Conservation (phyloP, 768 basidiomycete genomes). For the Boletus subcaerulescens region DNA sequence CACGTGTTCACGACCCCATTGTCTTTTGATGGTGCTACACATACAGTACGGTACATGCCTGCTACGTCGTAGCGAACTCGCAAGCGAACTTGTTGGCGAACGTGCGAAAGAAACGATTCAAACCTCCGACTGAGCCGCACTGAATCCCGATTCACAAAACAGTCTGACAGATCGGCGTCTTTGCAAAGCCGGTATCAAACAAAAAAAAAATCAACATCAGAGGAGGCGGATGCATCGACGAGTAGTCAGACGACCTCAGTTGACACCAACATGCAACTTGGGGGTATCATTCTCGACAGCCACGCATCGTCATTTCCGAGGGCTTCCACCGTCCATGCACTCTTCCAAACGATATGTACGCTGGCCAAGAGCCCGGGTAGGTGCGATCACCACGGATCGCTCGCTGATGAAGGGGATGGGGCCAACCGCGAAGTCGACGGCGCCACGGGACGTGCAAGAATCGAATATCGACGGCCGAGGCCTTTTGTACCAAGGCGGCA, state of each 20-base stretch:
- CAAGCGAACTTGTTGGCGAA: too few relatives aligned
- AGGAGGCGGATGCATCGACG: neutral
- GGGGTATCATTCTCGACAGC: too few relatives aligned
- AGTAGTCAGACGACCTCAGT: neutral
- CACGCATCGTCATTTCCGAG: slow-evolving; percentile 12
- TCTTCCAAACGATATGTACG: neutral
- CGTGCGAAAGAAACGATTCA: too few relatives aligned
- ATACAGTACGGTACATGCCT: too few relatives aligned
- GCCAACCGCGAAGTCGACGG: slow-evolving; percentile 16
- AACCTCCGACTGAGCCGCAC: too few relatives aligned
- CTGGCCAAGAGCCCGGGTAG: neutral
- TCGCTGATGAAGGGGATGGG: neutral
- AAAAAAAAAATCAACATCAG: too few relatives aligned
- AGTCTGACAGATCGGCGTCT: too few relatives aligned
- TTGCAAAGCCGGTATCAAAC: too few relatives aligned
- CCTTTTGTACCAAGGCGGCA: neutral
- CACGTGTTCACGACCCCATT: neutral
- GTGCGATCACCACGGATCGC: slow-evolving; percentile 15
- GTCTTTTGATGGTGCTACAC: too few relatives aligned
- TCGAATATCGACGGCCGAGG: neutral
- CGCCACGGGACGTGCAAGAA: slow-evolving; percentile 2
- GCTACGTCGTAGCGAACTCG: too few relatives aligned
- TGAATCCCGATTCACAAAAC: too few relatives aligned
- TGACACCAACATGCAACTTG: neutral
- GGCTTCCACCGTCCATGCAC: neutral